phyloP scores from a whole-genome alignment of 805 yeast species.

The Schwanniomyces pseudopolymorphus region DNA sequence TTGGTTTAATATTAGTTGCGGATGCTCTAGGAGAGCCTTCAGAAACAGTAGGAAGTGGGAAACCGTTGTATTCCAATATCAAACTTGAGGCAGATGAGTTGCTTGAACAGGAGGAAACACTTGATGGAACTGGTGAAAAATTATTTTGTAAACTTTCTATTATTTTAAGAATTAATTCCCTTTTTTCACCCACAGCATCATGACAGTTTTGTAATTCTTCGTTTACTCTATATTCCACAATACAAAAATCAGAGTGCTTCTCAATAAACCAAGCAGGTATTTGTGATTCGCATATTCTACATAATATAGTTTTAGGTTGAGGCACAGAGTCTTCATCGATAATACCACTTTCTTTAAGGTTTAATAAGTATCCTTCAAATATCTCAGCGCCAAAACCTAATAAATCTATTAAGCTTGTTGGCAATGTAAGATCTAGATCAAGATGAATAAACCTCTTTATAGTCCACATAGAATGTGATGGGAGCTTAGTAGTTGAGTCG shows the following conservation, averaged over 20 bases:
- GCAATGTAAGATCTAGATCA: constrained; percentile 65
- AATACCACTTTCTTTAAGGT: constrained; percentile 62
- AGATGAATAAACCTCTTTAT: constrained; percentile 72
- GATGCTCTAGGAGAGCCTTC: constrained; percentile 19
- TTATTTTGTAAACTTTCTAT: constrained; percentile 33
- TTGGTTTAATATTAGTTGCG: constrained; percentile 15
- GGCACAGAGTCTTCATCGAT: constrained; percentile 67
- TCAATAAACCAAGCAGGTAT: constrained; percentile 98
- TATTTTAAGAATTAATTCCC: constrained; percentile 46
- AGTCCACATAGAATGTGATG: constrained; percentile 91
- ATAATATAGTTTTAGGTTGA: constrained; percentile 76
- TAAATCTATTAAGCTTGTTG: constrained; percentile 64
- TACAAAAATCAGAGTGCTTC: constrained; percentile 82
- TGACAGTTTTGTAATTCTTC: constrained; percentile 74
- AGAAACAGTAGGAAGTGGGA: constrained; percentile 41
- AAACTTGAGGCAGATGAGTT: constrained; percentile 15
- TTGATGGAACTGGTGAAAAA: constrained; percentile 9
- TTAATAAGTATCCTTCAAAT: constrained; percentile 69
- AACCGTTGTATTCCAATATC: constrained; percentile 56
- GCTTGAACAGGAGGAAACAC: constrained; percentile 10
- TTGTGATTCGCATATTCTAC: constrained; percentile 87
- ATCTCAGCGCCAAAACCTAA: constrained; percentile 89
- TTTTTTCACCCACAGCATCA: constrained; percentile 74
- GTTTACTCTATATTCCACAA: constrained; percentile 79
- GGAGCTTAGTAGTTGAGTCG: constrained; percentile 53